phyloP scores from a whole-genome alignment of 345 rosid genomes.

The Angophora floribunda region DNA sequence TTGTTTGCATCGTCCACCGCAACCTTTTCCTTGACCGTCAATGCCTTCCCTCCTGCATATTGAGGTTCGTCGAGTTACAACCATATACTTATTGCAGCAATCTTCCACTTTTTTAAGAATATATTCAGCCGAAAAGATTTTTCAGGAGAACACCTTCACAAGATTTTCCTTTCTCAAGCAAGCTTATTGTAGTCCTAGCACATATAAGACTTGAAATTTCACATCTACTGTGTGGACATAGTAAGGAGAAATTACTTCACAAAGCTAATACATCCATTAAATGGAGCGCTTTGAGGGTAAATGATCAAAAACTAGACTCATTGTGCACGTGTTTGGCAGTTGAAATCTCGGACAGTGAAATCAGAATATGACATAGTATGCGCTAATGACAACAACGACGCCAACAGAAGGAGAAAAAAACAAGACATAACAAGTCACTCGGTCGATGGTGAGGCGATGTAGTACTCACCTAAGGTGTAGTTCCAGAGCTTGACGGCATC shows the following conservation, averaged over 20 bases:
- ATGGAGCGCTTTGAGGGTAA: not conserved
- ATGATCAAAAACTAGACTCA: not conserved
- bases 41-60: not conserved
- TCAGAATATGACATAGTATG: not conserved
- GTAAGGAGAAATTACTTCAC: not conserved
- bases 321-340: not conserved
- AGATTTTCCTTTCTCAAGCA: not conserved
- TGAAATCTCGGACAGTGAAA: not conserved
- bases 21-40: not conserved
- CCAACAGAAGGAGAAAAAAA: not conserved
- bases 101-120: not conserved
- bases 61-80: not conserved
- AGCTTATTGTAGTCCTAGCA: not conserved
- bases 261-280: not conserved
- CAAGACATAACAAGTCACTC: not conserved
- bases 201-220: not conserved
- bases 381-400: not conserved
- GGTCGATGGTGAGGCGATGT: not conserved
- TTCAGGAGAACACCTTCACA: not conserved
- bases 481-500: constrained; percentile 2
- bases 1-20: constrained; percentile 1
- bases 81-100: not conserved
- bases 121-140: not conserved
- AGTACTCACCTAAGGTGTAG: not conserved
- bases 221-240: not conserved